Base-by-base conservation (phyloP, 208 protist genomes). In the Trypanosoma mega region DNA sequence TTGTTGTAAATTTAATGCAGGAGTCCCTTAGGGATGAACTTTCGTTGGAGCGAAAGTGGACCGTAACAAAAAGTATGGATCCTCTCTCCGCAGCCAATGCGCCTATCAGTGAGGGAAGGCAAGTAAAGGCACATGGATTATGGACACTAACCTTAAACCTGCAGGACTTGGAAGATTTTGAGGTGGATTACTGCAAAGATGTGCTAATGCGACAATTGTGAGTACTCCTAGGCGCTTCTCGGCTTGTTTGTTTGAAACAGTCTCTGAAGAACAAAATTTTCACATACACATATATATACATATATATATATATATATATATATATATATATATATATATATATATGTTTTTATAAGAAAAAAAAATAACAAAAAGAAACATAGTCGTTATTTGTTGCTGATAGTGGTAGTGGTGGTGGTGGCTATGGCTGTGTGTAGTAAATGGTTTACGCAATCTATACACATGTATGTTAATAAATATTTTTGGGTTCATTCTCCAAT, bases 141-240 rank as follows among this genome's bases (percentile, higher is more conserved):
- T 96, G 90, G 87, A 92, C 90, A 9, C 65, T 96, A 45, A 96
- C 90, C 41, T 53, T 96, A 23, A 96, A 96, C 62, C 56, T 96
- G 49, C 90, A 96, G 54, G 90, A 96, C 60, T 63, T 96, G 27
- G 87, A 93, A 58, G 90, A 96, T 60, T 96, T 93, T 74, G 90
- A 96, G 59, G 82, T 94, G 18, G 87, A 94, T 63, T 94, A 94
- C 72, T 94, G 87, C 74, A 94, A 94, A 49, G 87, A 94, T 49
- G 64, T 87, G 5, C 73, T 94, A 37, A 72, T 94, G 62, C 63
- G 64, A 3, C 87, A 94, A 39, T 57, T 83, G 64, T 93, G 72
- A 70, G 33, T 29, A 21, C 14, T 29, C n/a, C n/a, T n/a, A n/a
- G n/a, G n/a, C n/a, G n/a, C n/a, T n/a, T n/a, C n/a, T n/a, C n/a